Evolutionary conservation across 108 stramenopile genomes (phyloP), one percentile per base, ranked within the genome.

Genomic region (Schizochytrium sp.): DNA sequence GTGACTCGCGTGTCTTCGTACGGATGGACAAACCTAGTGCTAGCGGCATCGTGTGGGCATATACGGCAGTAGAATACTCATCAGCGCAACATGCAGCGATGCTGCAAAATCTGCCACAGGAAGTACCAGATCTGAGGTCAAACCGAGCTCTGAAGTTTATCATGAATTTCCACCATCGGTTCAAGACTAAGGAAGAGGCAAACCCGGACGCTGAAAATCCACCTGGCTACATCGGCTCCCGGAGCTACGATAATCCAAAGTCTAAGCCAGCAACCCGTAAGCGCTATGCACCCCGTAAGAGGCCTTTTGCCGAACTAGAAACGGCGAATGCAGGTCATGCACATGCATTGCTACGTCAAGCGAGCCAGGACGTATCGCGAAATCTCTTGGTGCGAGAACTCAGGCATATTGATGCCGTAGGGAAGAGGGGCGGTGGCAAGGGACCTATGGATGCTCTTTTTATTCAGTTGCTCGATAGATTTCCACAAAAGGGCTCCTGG

Each of bases 71-170:
- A 38, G 12, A 15, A 44, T 69, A 44, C 64, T 69, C 64, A 8
- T 1, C 44, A 44, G 42, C 64, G 64, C 64, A 69, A 15, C 64
- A 69, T 38, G 10, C 44, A 7, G 15, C 12, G 42, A 69, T 69
- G 64, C 64, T 69, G 12, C 64, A 69, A 38, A 69, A 8, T 0
- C 40, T 69, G 64, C 64, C 64, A 69, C 12, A 3, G 42, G 64
- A 7, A 15, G 44, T 69, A 44, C 64, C 64, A 15, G 5, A 12
- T 38, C 64, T 69, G 12, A 12, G 64, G 28, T 69, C 64, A 8
- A 69, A 69, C 28, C 64, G 64, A 8, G 64, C 64, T 0, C 64
- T 69, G 42, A 69, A 69, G 15, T 69, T 69, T 44, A 8, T 69
- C 42, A 7, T 38, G 64, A 69, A 44, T 44, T 69, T 28, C 15